Conservation (phyloP, 2,329 filamentous ascomycete genomes). For the Apiospora saccharicola region DNA sequence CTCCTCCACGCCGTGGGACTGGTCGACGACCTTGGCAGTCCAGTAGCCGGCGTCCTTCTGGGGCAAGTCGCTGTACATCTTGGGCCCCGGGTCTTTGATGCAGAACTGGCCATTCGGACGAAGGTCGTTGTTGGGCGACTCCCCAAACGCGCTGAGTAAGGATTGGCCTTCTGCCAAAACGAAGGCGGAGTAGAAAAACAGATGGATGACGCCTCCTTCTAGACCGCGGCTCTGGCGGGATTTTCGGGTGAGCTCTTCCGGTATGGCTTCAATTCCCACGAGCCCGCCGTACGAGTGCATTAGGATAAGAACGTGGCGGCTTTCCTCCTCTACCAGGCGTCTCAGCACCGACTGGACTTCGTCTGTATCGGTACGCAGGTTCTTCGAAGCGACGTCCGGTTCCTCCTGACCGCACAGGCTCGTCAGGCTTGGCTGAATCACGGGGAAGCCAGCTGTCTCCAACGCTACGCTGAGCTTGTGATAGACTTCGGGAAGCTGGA, state of each 20-base stretch:
- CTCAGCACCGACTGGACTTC: neutral
- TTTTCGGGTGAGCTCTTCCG: constrained; percentile 29
- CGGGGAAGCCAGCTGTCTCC: constrained; percentile 8
- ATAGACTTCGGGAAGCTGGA: constrained; percentile 28
- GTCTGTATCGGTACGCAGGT: constrained; percentile 21
- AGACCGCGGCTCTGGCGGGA: constrained; percentile 28
- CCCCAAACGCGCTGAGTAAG: constrained; percentile 26
- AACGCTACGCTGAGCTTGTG: constrained; percentile 16
- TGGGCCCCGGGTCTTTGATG: constrained; percentile 25
- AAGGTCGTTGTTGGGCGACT: constrained; percentile 22
- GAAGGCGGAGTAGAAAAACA: constrained; percentile 35
- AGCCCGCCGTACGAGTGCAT: constrained; percentile 39
- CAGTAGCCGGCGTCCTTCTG: constrained; percentile 30
- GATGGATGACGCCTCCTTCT: constrained; percentile 30
- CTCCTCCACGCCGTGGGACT: neutral
- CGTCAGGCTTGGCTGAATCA: constrained; percentile 26
- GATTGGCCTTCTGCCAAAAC: constrained; percentile 33
- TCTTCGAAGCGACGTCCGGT: constrained; percentile 25
- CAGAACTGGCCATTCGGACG: constrained; percentile 29
- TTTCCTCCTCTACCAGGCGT: constrained; percentile 29
- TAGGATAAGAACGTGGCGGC: constrained; percentile 31
- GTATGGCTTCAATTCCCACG: constrained; percentile 34
- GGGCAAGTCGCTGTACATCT: constrained; percentile 34
- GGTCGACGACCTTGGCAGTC: constrained; percentile 22
- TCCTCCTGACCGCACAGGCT: constrained; percentile 19